These are phyloP conservation scores for Orobanche coerulescens DNA, from an alignment of 257 asterid genomes.

Conservation along the genomic window DNA sequence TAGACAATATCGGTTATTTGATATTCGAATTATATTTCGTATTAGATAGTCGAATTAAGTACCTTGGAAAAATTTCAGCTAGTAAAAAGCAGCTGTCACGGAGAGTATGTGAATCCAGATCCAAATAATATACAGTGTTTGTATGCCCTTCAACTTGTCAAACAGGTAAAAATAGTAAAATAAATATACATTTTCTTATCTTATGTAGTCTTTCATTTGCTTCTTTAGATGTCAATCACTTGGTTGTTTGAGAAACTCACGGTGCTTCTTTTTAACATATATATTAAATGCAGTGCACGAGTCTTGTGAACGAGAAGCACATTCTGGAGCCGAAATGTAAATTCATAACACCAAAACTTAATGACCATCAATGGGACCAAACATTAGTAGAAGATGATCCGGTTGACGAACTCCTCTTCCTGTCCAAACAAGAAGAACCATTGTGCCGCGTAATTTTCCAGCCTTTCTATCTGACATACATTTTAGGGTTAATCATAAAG, in stretches of 20 bases:
- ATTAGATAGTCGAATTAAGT: neutral
- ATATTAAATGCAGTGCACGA: slow-evolving; percentile 27
- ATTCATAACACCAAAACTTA: slow-evolving; percentile 18
- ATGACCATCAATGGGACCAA: neutral
- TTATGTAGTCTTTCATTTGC: neutral
- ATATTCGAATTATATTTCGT: neutral
- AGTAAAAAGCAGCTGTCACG: slow-evolving; percentile 38
- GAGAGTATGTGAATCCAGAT: slow-evolving; percentile 31
- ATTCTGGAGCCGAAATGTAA: slow-evolving; percentile 40
- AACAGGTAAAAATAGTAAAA: slow-evolving; percentile 26
- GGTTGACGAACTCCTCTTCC: slow-evolving; percentile 10
- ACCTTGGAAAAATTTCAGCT: slow-evolving; percentile 14
- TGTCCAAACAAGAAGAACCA: slow-evolving; percentile 9
- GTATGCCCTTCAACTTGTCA: slow-evolving; percentile 22
- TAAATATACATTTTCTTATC: neutral
- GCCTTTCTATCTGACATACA: neutral
- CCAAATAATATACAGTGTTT: slow-evolving; percentile 28
- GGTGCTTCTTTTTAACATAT: neutral
- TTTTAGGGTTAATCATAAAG: too few species aligned
- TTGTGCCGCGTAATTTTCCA: slow-evolving; percentile 32
- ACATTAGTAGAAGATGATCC: slow-evolving; percentile 20
- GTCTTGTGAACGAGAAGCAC: neutral
- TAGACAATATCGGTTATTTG: too few species aligned
- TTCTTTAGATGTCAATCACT: neutral
- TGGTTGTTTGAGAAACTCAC: neutral